Evolutionary conservation across 257 asterid genomes (phyloP).

Genomic region (Hygrophila difformis): DNA sequence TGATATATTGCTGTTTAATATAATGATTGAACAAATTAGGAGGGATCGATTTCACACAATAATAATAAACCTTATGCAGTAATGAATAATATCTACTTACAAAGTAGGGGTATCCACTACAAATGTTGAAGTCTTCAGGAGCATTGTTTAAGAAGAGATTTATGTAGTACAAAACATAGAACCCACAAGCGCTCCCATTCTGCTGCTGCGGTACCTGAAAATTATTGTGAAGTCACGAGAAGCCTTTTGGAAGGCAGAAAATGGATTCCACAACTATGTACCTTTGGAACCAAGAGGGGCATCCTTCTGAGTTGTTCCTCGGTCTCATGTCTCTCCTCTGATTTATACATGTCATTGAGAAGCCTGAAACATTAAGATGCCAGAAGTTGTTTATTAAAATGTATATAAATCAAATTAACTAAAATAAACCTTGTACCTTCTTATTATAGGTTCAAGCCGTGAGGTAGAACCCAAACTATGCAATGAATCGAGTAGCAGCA

Average conservation of each 20-base stretch:
- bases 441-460: slow-evolving; percentile 49
- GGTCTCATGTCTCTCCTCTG: slow-evolving; percentile 27
- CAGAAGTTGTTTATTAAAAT: not conserved
- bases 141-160: slow-evolving; percentile 40
- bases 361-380: slow-evolving; percentile 23
- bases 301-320: slow-evolving; percentile 25
- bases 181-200: slow-evolving; percentile 46
- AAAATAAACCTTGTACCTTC: slow-evolving; percentile 32
- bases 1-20: too few species aligned
- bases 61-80: not conserved
- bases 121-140: slow-evolving; percentile 32
- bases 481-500: slow-evolving; percentile 65
- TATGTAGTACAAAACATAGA: slow-evolving; percentile 42
- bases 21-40: too few species aligned
- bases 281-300: slow-evolving; percentile 56
- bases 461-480: slow-evolving; percentile 13
- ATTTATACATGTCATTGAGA: slow-evolving; percentile 34
- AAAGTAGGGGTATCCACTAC: slow-evolving; percentile 52
- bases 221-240: too few species aligned
- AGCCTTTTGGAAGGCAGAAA: too few species aligned
- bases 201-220: slow-evolving; percentile 75
- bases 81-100: slow-evolving; percentile 40
- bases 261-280: slow-evolving; percentile 11
- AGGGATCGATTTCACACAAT: not conserved
- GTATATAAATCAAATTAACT: not conserved